Evolutionary conservation across 2,329 filamentous ascomycete species (phyloP), one percentile per base, ranked within the genome.

Genomic region (Blastomyces emzantsi): DNA sequence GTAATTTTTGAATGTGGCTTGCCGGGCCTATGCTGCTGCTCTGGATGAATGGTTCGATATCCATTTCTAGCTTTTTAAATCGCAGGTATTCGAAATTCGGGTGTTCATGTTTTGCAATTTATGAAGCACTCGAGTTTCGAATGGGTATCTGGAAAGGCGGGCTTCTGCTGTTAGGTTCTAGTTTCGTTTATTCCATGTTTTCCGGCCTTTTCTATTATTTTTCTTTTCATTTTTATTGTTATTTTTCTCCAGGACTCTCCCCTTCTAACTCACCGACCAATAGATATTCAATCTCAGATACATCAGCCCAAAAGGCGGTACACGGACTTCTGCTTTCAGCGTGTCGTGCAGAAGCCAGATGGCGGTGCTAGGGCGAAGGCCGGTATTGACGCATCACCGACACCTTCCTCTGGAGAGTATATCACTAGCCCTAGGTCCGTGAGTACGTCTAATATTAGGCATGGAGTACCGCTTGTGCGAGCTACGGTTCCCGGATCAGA

Each of bases 271-370:
- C 15, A 45, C 41, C 57, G 6, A 17, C 22, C 43, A 25, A 64
- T 66, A 80, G 78, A 78, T 68, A 79, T 80, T 54, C 77, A 80
- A 67, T 75, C 76, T 43, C 74, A 77, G 60, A 66, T 75, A 15
- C 77, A 75, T 60, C 76, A 77, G 65, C 76, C 73, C n/a, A 80
- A 80, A 67, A 74, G 78, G 59, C 76, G 78, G n/a, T 79, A 79
- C 65, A 79, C 78, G 57, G 77, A 80, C 68, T 80, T 78, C 66
- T 73, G 78, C 67, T 80, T 80, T 64, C 75, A 79, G 63, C 73
- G 78, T 56, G 73, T 80, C 56, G 71, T 72, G 36, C 66, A 70
- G 61, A 68, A 65, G 64, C 66, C 63, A 39, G 66, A 68, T 61
- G 67, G 59, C 33, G 62, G 56, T 57, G 63, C 63, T 64, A 64